Evolutionary conservation across 176 grass and related monocot species (phyloP), one percentile per base, ranked within the genome.

Genomic region (Juncus effusus): DNA sequence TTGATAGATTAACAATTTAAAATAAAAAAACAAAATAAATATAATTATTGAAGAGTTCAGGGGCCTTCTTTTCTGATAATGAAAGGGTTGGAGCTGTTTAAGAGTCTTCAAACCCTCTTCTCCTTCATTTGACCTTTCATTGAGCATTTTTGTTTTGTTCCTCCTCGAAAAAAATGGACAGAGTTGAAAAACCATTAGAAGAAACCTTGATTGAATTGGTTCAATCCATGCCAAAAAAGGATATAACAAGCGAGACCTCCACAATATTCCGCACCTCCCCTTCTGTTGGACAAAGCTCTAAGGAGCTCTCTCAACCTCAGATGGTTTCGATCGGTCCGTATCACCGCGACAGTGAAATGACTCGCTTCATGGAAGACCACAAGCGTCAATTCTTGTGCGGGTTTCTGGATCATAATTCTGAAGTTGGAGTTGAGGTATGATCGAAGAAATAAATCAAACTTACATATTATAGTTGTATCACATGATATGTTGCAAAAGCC

Each of bases 241-340:
- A 14, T 13, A 66, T 14, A 41, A 10, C 63, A 66, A 51, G 47
- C 9, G 6, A 41, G 10, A 38, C 10, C 7, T 6, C 12, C 10
- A 38, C 60, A 1, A 62, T 62, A 36, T 62, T 39, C 60, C 37
- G 3, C 7, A 12, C 35, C 47, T 16, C 42, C 7, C 4, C 41
- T 3, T 66, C 19, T 40, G 49, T 66, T 12, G 12, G 41, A 14
- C 42, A 16, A 1, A 10, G 49, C 4, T 16, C 16, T 35, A 13
- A 62, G 37, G 63, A 35, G 15, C 15, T 66, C 2, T 66, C 42
- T 47, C 13, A 66, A 28, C 41, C 63, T 0, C 42, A 19, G 42
- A 66, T 66, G 63, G 41, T 66, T 11, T 10, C 63, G 0, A 66
- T 66, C 13, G 63, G 63, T 7, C 63, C 63, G 0, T 66, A 66